Evolutionary conservation across 306 rosid species (phyloP).

Genomic region (Sesbania bispinosa): DNA sequence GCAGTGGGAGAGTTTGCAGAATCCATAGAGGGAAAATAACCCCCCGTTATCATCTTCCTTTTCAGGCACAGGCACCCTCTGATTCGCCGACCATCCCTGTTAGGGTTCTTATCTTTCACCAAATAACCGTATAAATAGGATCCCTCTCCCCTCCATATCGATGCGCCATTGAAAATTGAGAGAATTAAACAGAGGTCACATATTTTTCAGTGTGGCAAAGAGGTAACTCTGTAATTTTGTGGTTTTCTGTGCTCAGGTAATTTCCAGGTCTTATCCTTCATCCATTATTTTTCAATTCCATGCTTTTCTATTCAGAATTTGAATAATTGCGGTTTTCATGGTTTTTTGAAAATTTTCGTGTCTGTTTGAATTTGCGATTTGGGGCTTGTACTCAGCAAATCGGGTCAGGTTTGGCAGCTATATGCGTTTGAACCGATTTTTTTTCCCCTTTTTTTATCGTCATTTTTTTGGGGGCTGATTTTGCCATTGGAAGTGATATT

Average conservation of each 20-base stretch:
- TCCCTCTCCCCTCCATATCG: neutral
- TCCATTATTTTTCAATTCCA: neutral
- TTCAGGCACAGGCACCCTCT: neutral
- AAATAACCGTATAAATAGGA: neutral
- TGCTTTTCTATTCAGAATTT: neutral
- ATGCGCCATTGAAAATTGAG: neutral
- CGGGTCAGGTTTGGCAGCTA: constrained; percentile 13
- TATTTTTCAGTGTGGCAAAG: neutral
- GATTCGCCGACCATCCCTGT: neutral
- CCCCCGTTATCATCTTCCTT: neutral
- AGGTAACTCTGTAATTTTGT: neutral
- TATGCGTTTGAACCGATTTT: neutral
- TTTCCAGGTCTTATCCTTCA: neutral
- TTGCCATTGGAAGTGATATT: neutral
- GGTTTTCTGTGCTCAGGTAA: neutral
- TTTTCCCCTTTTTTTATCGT: neutral
- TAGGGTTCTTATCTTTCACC: neutral
- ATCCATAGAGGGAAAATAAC: neutral
- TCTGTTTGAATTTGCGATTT: neutral
- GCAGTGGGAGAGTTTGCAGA: neutral
- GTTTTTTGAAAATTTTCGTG: neutral
- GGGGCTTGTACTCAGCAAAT: constrained; percentile 23
- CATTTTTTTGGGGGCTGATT: neutral
- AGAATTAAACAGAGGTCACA: too few species aligned
- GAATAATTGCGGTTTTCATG: neutral